phyloP scores from a whole-genome alignment of 2,329 filamentous ascomycete genomes.

The Arachnopeziza araneosa region DNA sequence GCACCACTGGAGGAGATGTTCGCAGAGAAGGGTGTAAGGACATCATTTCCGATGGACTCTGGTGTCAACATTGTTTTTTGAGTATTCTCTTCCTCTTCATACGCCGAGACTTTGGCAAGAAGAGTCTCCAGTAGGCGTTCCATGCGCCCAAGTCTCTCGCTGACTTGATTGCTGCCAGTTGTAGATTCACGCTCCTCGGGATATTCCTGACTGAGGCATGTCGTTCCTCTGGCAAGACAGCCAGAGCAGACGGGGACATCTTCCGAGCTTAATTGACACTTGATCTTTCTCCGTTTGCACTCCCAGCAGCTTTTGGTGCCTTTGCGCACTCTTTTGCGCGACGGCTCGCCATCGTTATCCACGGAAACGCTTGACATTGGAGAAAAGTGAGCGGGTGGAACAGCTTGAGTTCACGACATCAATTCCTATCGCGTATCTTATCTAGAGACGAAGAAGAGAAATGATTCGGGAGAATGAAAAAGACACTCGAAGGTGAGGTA shows the following conservation, averaged over 20 bases:
- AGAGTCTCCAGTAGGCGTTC: slow-evolving; percentile 26
- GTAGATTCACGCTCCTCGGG: slow-evolving; percentile 27
- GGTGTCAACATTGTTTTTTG: slow-evolving; percentile 24
- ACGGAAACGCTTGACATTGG: neutral
- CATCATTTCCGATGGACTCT: slow-evolving; percentile 25
- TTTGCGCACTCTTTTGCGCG: slow-evolving; percentile 34
- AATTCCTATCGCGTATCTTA: neutral
- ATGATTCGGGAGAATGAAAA: too few relatives aligned
- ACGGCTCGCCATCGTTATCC: slow-evolving; percentile 19
- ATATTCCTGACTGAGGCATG: slow-evolving; percentile 29
- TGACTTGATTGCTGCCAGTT: slow-evolving; percentile 21
- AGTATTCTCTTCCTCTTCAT: slow-evolving; percentile 25
- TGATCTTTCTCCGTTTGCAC: slow-evolving; percentile 47
- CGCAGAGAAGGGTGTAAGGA: slow-evolving; percentile 19
- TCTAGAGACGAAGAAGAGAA: neutral
- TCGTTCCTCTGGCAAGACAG: slow-evolving; percentile 38
- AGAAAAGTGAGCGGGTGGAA: neutral
- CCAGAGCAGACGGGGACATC: slow-evolving; percentile 38
- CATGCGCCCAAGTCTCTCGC: slow-evolving; percentile 28
- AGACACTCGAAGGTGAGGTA: too few relatives aligned
- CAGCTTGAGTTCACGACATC: neutral
- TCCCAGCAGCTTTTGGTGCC: slow-evolving; percentile 56
- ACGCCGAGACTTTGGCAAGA: slow-evolving; percentile 24
- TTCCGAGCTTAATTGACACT: slow-evolving; percentile 40
- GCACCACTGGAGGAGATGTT: slow-evolving; percentile 7